Evolutionary conservation across 2,329 filamentous ascomycete genomes (phyloP), one percentile per base, ranked within the genome.

Genomic region (Stagonosporopsis cucurbitacearum): DNA sequence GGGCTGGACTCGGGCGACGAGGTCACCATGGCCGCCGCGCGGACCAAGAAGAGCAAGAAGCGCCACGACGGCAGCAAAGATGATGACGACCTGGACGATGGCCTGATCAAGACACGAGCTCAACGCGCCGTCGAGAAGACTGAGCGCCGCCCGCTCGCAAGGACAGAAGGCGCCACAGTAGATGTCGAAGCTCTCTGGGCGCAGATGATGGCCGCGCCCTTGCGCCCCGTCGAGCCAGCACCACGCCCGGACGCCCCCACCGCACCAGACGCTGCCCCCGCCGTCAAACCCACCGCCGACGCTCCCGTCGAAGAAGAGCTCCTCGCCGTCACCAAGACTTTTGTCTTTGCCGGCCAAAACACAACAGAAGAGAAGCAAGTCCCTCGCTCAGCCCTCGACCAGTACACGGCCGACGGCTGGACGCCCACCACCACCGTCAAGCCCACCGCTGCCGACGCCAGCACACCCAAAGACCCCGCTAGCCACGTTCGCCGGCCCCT

Each of bases 321-420:
- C 76, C 45, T 91, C 64, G 83, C 82, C 57, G 88, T 92, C 58
- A 89, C 87, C 65, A 86, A 88, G 26, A 88, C 85, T 13, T 91
- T 90, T 75, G 89, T 88, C 65, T 92, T 92, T 64, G 89, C 89
- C 32, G 89, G 89, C 26, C 85, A 88, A 66, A 81, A 88, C 12
- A 86, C 89, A 65, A 88, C 83, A 0, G 89, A 92, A 67, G 87
- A 90, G 69, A 91, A 90, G 70, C 77, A 87, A 11, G 86, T 92
- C 1, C 78, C 85, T 3, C 67, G 66, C 28, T 70, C 70, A 4
- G 59, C 66, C 12, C 64, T 74, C 30, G 65, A 64, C n/a, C 55
- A 63, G 32, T 66, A 74, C 56, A 48, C 68, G 20, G 51, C 66
- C 13, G 65, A 70, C 15, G 72, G 71, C 23, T 75, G 73, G 73